A percentile compares a stretch with the other conserved stretches of the same genome.
Evolutionary conservation across 2,329 filamentous ascomycete genomes (phyloP).

Genomic region (Catunica adiposa): DNA sequence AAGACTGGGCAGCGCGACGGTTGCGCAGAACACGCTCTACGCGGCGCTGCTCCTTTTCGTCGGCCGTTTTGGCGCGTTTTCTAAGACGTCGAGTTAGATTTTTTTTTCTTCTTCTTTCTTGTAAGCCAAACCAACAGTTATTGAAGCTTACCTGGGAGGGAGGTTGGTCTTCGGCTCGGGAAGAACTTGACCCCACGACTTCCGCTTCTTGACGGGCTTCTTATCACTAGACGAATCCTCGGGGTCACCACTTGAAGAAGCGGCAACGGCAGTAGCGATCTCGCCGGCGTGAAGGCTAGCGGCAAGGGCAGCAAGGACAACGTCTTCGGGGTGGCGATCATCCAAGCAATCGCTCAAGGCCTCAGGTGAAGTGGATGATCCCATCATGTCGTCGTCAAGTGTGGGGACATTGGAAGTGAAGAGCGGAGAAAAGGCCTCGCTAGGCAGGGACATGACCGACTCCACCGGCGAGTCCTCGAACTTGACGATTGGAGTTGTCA

Average conservation of each 20-base stretch:
- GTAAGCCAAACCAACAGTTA: not conserved
- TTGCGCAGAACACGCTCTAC: constrained; percentile 96
- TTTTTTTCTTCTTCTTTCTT: not conserved
- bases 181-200: constrained; percentile 96
- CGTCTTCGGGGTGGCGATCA: constrained; percentile 16
- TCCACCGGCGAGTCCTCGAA: constrained; percentile 38
- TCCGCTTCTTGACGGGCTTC: constrained; percentile 79
- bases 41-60: constrained; percentile 95
- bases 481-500: constrained; percentile 27
- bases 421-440: constrained; percentile 33
- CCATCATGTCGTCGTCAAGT: constrained; percentile 25
- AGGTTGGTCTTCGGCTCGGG: constrained; percentile 94
- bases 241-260: constrained; percentile 14
- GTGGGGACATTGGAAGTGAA: constrained; percentile 25
- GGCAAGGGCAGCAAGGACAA: constrained; percentile 17
- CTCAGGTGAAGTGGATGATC: constrained; percentile 25
- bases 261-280: constrained; percentile 13
- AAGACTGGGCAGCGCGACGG: constrained; percentile 89
- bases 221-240: constrained; percentile 31
- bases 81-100: constrained; percentile 25
- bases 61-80: constrained; percentile 96
- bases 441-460: constrained; percentile 35
- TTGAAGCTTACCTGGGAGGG: constrained; percentile 56
- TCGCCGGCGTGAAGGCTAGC: constrained; percentile 9
- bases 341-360: constrained; percentile 23